These are phyloP conservation scores for Septoria petroselini DNA, from an alignment of 2,329 filamentous ascomycete genomes.

Conservation along the genomic window DNA sequence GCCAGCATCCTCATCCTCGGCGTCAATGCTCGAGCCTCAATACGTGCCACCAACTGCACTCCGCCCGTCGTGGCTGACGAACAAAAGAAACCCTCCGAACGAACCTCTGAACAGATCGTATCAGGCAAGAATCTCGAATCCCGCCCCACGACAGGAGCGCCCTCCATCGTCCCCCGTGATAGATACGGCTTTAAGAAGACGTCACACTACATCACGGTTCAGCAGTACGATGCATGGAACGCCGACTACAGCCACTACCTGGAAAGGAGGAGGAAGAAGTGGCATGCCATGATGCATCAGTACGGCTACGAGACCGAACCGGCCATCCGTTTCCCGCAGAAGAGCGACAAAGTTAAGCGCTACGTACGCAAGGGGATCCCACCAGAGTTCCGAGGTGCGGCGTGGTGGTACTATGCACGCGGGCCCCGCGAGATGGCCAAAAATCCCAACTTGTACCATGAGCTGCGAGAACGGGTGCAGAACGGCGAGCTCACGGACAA, in stretches of 20 bases:
- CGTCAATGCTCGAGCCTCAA: conserved; percentile 10
- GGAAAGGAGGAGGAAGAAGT: conserved; percentile 73
- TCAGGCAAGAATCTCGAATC: conserved; percentile 12
- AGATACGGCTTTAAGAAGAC: conserved; percentile 90
- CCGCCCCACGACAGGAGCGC: conserved; percentile 3
- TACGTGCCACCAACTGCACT: conserved; percentile 15
- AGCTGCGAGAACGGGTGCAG: conserved; percentile 65
- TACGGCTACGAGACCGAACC: conserved; percentile 65
- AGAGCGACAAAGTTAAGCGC: conserved; percentile 78
- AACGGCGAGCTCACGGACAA: conserved; percentile 59
- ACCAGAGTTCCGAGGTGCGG: conserved; percentile 88
- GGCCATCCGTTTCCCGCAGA: conserved; percentile 75
- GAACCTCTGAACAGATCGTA: conserved; percentile 23
- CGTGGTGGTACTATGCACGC: conserved; percentile 95
- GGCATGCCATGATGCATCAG: conserved; percentile 73
- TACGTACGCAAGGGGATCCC: conserved; percentile 93
- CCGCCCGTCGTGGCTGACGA: conserved; percentile 7
- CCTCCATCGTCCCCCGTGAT: conserved; percentile 56
- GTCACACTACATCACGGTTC: conserved; percentile 70
- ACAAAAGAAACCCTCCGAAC: conserved; percentile 12
- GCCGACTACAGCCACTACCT: conserved; percentile 71
- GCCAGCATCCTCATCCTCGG: conserved; percentile 33
- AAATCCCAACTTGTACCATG: conserved; percentile 72
- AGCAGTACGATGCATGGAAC: conserved; percentile 82
- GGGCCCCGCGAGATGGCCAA: conserved; percentile 75